Conservation (phyloP, 441 rosid genomes). For the Theobroma grandiflorum region DNA sequence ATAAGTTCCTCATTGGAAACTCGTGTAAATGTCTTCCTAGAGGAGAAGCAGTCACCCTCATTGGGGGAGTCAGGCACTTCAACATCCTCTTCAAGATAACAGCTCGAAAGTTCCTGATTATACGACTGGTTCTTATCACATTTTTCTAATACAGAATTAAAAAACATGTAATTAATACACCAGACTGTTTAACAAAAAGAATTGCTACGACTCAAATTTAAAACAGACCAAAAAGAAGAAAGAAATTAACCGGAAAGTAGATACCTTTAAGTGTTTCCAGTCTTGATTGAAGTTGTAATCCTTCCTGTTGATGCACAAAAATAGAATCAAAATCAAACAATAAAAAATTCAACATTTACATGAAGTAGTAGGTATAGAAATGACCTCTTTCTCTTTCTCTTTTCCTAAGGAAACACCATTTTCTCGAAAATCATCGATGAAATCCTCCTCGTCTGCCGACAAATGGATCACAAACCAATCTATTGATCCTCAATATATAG, state of each 20-base stretch:
- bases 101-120: constrained; percentile 42
- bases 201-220: constrained; percentile 18
- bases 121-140: constrained; percentile 33
- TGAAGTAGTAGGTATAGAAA: not conserved
- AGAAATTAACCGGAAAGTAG: not conserved
- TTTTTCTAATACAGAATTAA: constrained; percentile 1
- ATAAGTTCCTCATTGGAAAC: constrained; percentile 41
- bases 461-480: constrained; percentile 6
- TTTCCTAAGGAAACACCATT: constrained; percentile 47
- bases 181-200: constrained; percentile 38
- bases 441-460: constrained; percentile 63
- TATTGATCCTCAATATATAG: not conserved
- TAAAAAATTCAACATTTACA: constrained; percentile 1
- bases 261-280: constrained; percentile 72
- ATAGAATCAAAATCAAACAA: not conserved
- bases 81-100: constrained; percentile 58
- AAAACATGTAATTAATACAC: constrained; percentile 39
- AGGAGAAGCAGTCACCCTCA: constrained; percentile 41
- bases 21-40: constrained; percentile 33
- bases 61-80: constrained; percentile 70
- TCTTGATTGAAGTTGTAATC: constrained; percentile 63
- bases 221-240: not conserved
- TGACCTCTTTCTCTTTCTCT: constrained; percentile 40
- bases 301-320: constrained; percentile 51
- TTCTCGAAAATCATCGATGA: constrained; percentile 41